Evolutionary conservation across 148 eudicot genomes (phyloP).

Genomic region (Camellia granthamiana): DNA sequence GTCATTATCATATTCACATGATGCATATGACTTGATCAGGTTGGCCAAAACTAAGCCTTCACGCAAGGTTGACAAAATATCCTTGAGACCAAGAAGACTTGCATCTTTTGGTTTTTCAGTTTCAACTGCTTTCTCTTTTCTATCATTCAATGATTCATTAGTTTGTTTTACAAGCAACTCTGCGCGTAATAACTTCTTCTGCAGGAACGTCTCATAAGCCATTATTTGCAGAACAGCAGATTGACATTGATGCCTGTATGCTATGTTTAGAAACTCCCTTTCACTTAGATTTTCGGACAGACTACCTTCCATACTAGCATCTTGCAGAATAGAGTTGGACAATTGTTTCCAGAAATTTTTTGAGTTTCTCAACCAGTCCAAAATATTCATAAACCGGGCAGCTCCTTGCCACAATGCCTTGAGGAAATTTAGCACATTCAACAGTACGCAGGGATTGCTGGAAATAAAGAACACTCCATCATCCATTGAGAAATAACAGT

Average conservation of each 20-base stretch:
- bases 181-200: conserved; percentile 65
- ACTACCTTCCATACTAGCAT: conserved; percentile 23
- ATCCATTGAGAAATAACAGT: neutral
- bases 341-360: conserved; percentile 68
- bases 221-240: conserved; percentile 61
- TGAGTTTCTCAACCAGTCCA: conserved; percentile 61
- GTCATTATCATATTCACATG: conserved; percentile 46
- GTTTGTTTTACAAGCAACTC: conserved; percentile 38
- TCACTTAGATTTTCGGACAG: conserved; percentile 32
- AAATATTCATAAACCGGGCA: conserved; percentile 56
- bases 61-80: conserved; percentile 53
- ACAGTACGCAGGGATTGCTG: conserved; percentile 63
- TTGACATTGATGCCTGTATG: conserved; percentile 54
- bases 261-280: conserved; percentile 35
- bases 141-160: conserved; percentile 31
- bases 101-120: conserved; percentile 29
- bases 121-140: conserved; percentile 25
- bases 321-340: conserved; percentile 36
- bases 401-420: conserved; percentile 90
- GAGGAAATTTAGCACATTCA: conserved; percentile 53
- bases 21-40: conserved; percentile 60
- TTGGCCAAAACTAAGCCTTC: conserved; percentile 42
- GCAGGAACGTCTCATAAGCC: conserved; percentile 68
- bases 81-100: conserved; percentile 41
- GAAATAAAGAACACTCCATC: conserved; percentile 17